Evolutionary conservation across 257 asterid species (phyloP).

Genomic region (Capsicum pubescens): DNA sequence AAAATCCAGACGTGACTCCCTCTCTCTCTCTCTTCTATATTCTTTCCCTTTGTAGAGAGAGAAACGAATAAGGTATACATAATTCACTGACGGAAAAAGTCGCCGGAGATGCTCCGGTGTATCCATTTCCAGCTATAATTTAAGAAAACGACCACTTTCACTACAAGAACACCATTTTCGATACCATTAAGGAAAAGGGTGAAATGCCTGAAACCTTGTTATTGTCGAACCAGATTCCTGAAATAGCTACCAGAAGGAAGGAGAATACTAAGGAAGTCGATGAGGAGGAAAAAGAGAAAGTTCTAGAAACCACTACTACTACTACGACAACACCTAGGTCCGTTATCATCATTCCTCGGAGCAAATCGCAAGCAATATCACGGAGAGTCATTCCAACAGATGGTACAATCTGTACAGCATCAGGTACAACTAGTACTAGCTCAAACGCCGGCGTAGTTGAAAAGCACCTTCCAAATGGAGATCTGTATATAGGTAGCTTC

Average conservation of each 20-base stretch:
- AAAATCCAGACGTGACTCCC: constrained; percentile 23
- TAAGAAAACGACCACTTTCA: neutral
- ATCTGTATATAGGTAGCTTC: constrained; percentile 89
- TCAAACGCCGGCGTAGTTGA: constrained; percentile 31
- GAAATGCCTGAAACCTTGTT: constrained; percentile 21
- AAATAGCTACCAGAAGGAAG: neutral
- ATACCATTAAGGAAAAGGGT: neutral
- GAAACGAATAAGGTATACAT: neutral
- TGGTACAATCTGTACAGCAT: constrained; percentile 34
- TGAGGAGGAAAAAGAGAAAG: constrained; percentile 36
- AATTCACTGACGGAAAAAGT: neutral
- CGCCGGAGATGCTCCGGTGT: constrained; percentile 22
- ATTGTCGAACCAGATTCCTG: neutral
- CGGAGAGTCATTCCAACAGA: constrained; percentile 76
- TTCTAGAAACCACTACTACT: constrained; percentile 24
- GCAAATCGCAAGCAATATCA: constrained; percentile 73
- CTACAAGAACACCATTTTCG: neutral
- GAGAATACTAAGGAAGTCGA: neutral
- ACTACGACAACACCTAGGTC: constrained; percentile 69
- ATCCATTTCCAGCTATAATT: constrained; percentile 24
- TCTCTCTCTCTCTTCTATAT: constrained; percentile 15
- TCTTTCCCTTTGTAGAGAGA: constrained; percentile 14
- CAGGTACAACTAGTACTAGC: neutral
- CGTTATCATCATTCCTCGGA: constrained; percentile 68
- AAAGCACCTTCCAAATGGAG: constrained; percentile 87